phyloP scores from a whole-genome alignment of 345 rosid genomes.

The Acer campestre region DNA sequence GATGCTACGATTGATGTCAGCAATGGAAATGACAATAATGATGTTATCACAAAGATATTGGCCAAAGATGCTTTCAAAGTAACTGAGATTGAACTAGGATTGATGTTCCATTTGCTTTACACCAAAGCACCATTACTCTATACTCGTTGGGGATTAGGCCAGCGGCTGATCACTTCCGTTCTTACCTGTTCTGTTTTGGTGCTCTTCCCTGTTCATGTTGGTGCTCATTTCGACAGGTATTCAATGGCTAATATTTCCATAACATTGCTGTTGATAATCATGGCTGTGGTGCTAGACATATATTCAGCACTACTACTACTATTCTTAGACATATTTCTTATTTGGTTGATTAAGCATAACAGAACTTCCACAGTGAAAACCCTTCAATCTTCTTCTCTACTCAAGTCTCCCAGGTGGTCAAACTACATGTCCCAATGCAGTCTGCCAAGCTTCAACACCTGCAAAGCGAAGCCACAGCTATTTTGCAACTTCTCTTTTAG shows the following conservation, averaged over 20 bases:
- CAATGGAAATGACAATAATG: too few relatives aligned
- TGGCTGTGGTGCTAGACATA: constrained; percentile 37
- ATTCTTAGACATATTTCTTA: constrained; percentile 4
- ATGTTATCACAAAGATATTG: too few relatives aligned
- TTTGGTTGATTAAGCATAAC: neutral
- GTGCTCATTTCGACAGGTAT: neutral
- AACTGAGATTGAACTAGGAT: constrained; percentile 45
- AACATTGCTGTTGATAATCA: constrained; percentile 38
- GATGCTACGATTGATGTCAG: too few relatives aligned
- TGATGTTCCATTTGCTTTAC: constrained; percentile 39
- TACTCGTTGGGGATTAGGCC: constrained; percentile 17
- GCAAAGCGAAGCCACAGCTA: too few relatives aligned
- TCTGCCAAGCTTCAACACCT: too few relatives aligned
- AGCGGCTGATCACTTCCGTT: constrained; percentile 15
- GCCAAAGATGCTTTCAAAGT: constrained; percentile 29
- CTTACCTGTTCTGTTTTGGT: constrained; percentile 11
- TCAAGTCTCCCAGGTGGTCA: neutral
- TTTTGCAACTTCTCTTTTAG: too few relatives aligned
- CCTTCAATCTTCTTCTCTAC: neutral
- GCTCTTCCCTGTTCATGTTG: constrained; percentile 16
- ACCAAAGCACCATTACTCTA: constrained; percentile 28
- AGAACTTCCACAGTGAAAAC: neutral
- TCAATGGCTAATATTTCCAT: constrained; percentile 28
- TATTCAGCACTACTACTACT: neutral
- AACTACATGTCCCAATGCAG: too few relatives aligned